Evolutionary conservation across 2,329 filamentous ascomycete species (phyloP).

Genomic region (Colletotrichum shisoi): DNA sequence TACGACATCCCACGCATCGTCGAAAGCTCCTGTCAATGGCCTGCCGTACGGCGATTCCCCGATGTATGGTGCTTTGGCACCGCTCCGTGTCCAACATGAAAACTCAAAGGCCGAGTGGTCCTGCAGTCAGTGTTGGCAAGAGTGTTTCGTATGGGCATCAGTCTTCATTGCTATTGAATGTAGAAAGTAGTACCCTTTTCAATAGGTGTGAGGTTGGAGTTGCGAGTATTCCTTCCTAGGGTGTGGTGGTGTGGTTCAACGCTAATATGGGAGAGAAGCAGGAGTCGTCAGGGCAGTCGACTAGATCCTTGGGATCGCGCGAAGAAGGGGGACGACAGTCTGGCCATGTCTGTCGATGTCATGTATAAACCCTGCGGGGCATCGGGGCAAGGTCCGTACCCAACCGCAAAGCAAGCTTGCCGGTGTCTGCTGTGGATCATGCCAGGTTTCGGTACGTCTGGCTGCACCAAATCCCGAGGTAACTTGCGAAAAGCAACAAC

Average conservation of each 20-base stretch:
- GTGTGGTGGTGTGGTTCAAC: too few relatives aligned
- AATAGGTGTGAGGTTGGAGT: not conserved
- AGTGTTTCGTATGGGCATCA: not conserved
- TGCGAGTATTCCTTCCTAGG: too few relatives aligned
- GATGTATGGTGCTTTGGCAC: slow-evolving; percentile 13
- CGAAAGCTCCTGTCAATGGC: slow-evolving; percentile 20
- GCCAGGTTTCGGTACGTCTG: slow-evolving; percentile 11
- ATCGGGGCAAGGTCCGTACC: slow-evolving; percentile 22
- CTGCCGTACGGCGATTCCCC: slow-evolving; percentile 26
- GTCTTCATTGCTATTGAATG: not conserved
- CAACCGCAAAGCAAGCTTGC: slow-evolving; percentile 17
- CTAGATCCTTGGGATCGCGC: too few relatives aligned
- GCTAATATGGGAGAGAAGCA: not conserved
- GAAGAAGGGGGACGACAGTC: too few relatives aligned
- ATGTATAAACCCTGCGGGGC: slow-evolving; percentile 20
- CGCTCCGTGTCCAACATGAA: slow-evolving; percentile 3
- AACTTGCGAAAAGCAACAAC: slow-evolving; percentile 20
- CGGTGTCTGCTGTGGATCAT: slow-evolving; percentile 20
- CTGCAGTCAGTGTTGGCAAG: not conserved
- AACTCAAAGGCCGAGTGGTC: not conserved
- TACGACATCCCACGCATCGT: slow-evolving; percentile 25
- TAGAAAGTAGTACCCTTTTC: not conserved
- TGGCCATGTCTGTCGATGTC: slow-evolving; percentile 3
- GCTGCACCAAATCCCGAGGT: slow-evolving; percentile 12
- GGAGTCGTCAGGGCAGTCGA: slow-evolving; percentile 5